Base-by-base conservation (phyloP, 805 yeast species). In the Kodamaea kakaduensis region DNA sequence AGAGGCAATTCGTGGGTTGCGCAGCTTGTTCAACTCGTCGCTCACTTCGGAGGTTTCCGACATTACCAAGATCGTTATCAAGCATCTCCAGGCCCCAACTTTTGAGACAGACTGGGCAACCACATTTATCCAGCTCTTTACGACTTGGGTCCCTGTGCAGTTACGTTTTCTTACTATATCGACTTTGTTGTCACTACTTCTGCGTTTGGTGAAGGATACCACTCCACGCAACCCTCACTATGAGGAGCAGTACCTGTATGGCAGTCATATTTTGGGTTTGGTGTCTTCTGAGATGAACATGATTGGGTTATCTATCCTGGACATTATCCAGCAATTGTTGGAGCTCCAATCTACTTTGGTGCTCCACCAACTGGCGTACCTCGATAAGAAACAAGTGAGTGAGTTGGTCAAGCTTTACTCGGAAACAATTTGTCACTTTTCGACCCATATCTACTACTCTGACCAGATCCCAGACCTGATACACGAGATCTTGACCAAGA, bases 391-490 rank as follows among this genome's bases (percentile, higher is more conserved):
- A 2, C 53, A 60, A 27, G 49, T 56, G 22, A 28, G 34, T 41
- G 59, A 33, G 44, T 73, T 51, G 48, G 73, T 49, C 29, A 50
- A 31, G 56, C 72, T 47, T 17, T 79, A 78, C 47, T 60, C 78
- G 1, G 61, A 62, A 15, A 75, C 88, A 17, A 74, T 89, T 36
- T 75, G 80, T 39, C 79, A 82, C 40, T 67, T 90, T 35, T 78
- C 88, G 1, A 72, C 77, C 2, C 95, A 88, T 54, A 73, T 80
- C 9, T 88, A 88, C 50, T 90, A 90, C 54, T 80, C 80, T 41
- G 94, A 87, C 46, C 98, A 93, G 56, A 76, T 83, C 4, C 72
- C 81, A 10, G 97, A 89, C 54, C 81, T 90, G 65, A 64, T 88
- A 13, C 73, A 77, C 18, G 95, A 84, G 40, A 64, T 88, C 10